Conservation (phyloP, 176 grass and related monocot species). For the sorghum (Sorghum bicolor) region DNA sequence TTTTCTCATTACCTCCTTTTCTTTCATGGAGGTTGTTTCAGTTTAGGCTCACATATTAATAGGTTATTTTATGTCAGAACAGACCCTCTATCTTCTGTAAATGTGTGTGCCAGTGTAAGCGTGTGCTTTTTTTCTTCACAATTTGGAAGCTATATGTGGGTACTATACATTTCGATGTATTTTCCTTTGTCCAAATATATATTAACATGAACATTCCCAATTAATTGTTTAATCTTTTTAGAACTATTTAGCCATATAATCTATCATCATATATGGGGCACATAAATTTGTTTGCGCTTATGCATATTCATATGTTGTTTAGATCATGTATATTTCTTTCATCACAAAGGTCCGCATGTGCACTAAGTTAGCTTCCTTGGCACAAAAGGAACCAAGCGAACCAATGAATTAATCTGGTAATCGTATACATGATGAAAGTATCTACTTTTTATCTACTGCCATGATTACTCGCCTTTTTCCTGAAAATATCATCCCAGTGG, state of each 20-base stretch:
- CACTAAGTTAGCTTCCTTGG: constrained; percentile 47
- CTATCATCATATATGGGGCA: neutral
- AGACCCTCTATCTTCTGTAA: neutral
- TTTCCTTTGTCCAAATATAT: neutral
- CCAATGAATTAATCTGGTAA: constrained; percentile 36
- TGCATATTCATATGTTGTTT: neutral
- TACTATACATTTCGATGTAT: neutral
- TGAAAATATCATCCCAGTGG: constrained; percentile 29
- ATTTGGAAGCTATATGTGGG: neutral
- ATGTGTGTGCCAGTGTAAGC: neutral
- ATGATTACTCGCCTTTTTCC: constrained; percentile 42
- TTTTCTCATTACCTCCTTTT: neutral
- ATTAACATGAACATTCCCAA: neutral
- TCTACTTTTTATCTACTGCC: constrained; percentile 46
- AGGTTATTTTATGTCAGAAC: constrained; percentile 29
- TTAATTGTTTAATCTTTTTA: neutral
- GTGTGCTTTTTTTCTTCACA: neutral
- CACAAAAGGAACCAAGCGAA: constrained; percentile 36
- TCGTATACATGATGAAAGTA: constrained; percentile 50
- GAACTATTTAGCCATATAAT: neutral
- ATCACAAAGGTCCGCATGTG: constrained; percentile 27
- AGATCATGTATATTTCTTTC: constrained; percentile 1
- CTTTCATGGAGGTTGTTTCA: neutral
- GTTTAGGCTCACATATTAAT: neutral
- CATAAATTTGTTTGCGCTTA: neutral